phyloP scores from a whole-genome alignment of 805 yeast species.

The Ogataea saltuana region DNA sequence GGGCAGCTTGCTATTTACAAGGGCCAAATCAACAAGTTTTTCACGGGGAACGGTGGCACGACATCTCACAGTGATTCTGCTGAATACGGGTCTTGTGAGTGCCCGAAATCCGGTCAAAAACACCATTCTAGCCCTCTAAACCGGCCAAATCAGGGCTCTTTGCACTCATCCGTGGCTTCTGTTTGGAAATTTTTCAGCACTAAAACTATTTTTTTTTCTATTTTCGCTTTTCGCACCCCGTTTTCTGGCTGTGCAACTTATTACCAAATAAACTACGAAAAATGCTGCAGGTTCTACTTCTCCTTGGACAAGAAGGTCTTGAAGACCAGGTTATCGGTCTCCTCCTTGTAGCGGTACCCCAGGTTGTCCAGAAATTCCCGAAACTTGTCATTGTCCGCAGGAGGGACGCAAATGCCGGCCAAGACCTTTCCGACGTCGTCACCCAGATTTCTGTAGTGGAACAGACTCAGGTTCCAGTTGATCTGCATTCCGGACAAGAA shows the following conservation, averaged over 20 bases:
- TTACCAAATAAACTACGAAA: neutral
- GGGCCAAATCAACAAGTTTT: no score
- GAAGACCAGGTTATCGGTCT: constrained; percentile 84
- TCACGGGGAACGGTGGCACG: no score
- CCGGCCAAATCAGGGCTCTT: no score
- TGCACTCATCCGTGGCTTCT: no score
- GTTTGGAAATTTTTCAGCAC: no score
- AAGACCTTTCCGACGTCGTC: constrained; percentile 90
- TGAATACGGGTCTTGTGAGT: no score
- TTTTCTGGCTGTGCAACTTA: neutral
- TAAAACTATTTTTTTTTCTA: no score
- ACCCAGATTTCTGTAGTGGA: constrained; percentile 97
- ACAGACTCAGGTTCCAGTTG: constrained; percentile 89
- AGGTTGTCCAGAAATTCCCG: constrained; percentile 65
- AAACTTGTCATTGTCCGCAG: constrained; percentile 62
- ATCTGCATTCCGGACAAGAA: constrained; percentile 71
- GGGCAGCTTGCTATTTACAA: no score
- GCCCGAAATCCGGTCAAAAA: no score
- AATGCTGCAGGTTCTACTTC: neutral
- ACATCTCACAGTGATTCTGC: no score
- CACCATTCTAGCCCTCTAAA: no score
- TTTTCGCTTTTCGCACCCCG: neutral
- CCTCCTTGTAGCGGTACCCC: constrained; percentile 79
- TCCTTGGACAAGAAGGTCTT: constrained; percentile 58
- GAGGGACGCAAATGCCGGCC: constrained; percentile 87